phyloP scores from a whole-genome alignment of 202 grass and related monocot genomes.

The Setaria viridis region DNA sequence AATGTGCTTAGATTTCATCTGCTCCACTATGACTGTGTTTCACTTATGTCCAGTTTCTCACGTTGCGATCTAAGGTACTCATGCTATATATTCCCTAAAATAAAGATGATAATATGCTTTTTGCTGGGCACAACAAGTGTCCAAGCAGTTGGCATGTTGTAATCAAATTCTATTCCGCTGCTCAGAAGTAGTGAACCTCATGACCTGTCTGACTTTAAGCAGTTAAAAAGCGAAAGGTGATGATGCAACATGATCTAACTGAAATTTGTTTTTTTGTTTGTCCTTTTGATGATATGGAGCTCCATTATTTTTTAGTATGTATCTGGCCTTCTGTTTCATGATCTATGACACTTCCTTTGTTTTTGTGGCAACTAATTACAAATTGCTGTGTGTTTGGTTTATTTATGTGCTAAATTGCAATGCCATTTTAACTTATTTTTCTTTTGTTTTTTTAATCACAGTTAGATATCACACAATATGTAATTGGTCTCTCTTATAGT shows the following conservation, averaged over 20 bases:
- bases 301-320: background rate
- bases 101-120: background rate
- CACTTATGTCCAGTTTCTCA: background rate
- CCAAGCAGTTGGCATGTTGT: constrained; percentile 27
- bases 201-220: constrained; percentile 43
- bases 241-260: constrained; percentile 24
- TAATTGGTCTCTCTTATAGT: no score
- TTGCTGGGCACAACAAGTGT: constrained; percentile 20
- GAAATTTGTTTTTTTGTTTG: constrained; percentile 12
- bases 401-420: background rate
- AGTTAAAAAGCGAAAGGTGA: constrained; percentile 45
- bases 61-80: background rate
- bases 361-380: constrained; percentile 8
- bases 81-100: background rate
- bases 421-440: background rate
- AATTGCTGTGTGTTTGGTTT: background rate
- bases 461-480: background rate
- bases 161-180: constrained; percentile 26
- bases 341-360: background rate
- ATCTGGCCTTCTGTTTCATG: constrained; percentile 3
- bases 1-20: background rate
- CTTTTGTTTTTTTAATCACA: background rate
- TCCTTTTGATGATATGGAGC: constrained; percentile 25
- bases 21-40: constrained; percentile 6
- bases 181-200: background rate